These are phyloP conservation scores for Alternaria atra DNA, from an alignment of 2,329 filamentous ascomycete genomes.

Conservation along the genomic window DNA sequence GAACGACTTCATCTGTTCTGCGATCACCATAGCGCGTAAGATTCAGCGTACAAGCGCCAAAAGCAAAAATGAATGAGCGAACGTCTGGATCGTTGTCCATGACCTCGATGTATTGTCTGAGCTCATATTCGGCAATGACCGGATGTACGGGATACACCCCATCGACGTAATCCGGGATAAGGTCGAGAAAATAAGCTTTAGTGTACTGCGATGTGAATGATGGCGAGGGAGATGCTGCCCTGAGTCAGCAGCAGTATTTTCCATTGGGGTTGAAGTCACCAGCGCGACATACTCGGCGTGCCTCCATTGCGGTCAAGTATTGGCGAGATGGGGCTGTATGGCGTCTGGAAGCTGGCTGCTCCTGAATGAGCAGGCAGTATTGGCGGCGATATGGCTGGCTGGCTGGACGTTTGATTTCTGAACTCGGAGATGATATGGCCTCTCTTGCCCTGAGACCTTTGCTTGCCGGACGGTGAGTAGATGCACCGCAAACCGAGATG, in stretches of 20 bases:
- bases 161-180: conserved; percentile 56
- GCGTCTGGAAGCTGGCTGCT: conserved; percentile 16
- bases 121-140: conserved; percentile 55
- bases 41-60: conserved; percentile 58
- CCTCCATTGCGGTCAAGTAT: conserved; percentile 25
- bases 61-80: conserved; percentile 56
- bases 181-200: conserved; percentile 52
- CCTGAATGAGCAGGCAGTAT: conserved; percentile 36
- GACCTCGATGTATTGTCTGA: conserved; percentile 44
- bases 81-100: conserved; percentile 54
- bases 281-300: conserved; percentile 29
- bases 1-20: conserved; percentile 43
- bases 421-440: conserved; percentile 55
- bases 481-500: conserved; percentile 57
- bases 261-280: not conserved
- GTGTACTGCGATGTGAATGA: conserved; percentile 28
- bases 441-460: conserved; percentile 50
- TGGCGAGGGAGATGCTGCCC: conserved; percentile 28
- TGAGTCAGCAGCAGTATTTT: conserved; percentile 16
- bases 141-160: conserved; percentile 60
- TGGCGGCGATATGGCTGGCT: conserved; percentile 31
- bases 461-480: conserved; percentile 53
- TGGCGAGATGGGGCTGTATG: conserved; percentile 24
- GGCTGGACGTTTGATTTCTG: conserved; percentile 41
- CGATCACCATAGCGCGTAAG: conserved; percentile 50